Evolutionary conservation across 305 asterid species (phyloP), one percentile per base, ranked within the genome.

Genomic region (Stenogyne calaminthoides): DNA sequence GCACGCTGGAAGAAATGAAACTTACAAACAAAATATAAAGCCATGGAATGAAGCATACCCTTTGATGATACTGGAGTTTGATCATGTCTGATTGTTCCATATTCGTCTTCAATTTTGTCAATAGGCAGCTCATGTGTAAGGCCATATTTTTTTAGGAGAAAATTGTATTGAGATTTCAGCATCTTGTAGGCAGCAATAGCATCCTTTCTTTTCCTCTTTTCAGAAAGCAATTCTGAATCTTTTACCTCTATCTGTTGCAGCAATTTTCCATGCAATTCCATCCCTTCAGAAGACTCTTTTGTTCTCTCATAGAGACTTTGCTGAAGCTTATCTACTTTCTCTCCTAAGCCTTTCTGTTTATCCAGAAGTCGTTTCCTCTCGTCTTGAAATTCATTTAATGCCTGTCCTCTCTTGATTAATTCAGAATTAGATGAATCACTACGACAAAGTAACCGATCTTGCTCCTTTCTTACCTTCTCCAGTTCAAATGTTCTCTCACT

Each of bases 81-180:
- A 70, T 81, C 73, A 62, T 71, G 77, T 79, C 80, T 73, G 76
- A 72, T 75, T 61, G 15, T 51, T 73, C 82, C 87, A 72, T 79
- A 76, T 80, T 76, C 86, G 52, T 86, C 85, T 72, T 77, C 87
- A 69, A 63, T 73, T 74, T 73, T 85, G 66, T 61, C 69, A 46
- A 59, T 77, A 16, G 84, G 74, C 54, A 61, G 76, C 81, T 91
- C 92, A 62, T 79, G 57, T 60, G 82, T 83, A 64, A 83, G 85
- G 58, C 82, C 83, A 64, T 20, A 70, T 63, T 83, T 85, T 71
- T 80, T 76, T 51, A 87, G 81, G 54, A 88, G 84, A 80, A 77
- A 87, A 42, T 51, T 80, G 87, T 84, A 79, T 74, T 88, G 89
- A 78, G 98, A 86, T 82, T 84, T 88, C 81, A 90, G 79, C 60